A percentile compares a stretch with the other conserved stretches of the same genome.
phyloP scores from a whole-genome alignment of 1,139 yeast genomes.

The Magnusiomyces clavatus region DNA sequence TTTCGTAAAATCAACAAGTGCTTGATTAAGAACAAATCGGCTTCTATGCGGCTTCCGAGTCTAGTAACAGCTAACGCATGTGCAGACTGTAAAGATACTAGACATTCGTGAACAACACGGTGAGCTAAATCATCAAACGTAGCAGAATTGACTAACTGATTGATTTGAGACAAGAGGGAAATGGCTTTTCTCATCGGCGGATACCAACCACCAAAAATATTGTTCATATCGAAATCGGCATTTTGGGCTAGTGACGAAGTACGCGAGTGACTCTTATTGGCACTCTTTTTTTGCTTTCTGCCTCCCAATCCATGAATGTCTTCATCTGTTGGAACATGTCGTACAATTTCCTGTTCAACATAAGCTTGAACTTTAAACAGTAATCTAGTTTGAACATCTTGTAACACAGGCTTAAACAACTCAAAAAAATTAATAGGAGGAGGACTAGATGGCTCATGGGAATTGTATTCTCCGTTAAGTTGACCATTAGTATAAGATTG shows the following conservation, averaged over 20 bases:
- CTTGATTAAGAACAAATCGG: conserved; percentile 60
- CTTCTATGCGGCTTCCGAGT: conserved; percentile 42
- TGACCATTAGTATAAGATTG: too few species aligned
- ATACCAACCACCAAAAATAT: conserved; percentile 49
- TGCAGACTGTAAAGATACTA: conserved; percentile 50
- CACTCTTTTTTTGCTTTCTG: conserved; percentile 29
- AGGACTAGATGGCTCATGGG: conserved; percentile 1
- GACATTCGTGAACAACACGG: conserved; percentile 72
- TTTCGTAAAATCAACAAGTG: conserved; percentile 63
- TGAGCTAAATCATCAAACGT: conserved; percentile 90
- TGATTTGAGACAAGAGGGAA: conserved; percentile 64
- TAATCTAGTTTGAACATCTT: conserved; percentile 71
- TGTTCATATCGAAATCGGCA: conserved; percentile 21
- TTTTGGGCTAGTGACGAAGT: conserved; percentile 4
- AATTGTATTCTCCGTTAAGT: conserved; percentile 1
- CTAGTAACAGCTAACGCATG: conserved; percentile 37
- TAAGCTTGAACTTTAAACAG: conserved; percentile 70
- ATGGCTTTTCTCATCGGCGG: conserved; percentile 71
- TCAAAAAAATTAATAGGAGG: conserved; percentile 42
- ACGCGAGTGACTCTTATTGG: conserved; percentile 4
- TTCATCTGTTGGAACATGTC: conserved; percentile 57
- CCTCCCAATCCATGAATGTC: conserved; percentile 52
- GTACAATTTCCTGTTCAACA: conserved; percentile 59
- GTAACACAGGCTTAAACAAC: conserved; percentile 61
- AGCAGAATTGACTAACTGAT: conserved; percentile 62